phyloP scores from a whole-genome alignment of 768 basidiomycete species.

The Steccherinum ochraceum region DNA sequence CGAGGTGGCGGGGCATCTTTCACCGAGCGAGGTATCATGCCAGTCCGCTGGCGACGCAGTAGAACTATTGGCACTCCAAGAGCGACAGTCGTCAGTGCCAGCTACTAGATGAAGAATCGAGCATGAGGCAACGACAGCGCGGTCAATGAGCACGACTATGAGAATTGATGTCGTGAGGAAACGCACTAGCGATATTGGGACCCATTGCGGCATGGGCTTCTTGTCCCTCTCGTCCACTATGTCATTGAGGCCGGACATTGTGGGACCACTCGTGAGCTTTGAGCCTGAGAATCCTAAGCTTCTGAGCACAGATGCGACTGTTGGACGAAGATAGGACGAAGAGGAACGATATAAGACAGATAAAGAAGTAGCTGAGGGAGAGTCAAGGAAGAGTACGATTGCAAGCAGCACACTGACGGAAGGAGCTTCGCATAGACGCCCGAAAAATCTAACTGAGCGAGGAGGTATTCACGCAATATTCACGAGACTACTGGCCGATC shows the following conservation, averaged over 20 bases:
- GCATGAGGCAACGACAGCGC: too few species aligned
- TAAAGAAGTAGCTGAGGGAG: background rate
- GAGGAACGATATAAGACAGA: too few species aligned
- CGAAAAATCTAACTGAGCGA: too few species aligned
- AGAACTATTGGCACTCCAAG: conserved; percentile 24
- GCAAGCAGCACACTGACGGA: background rate
- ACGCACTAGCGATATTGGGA: conserved; percentile 25
- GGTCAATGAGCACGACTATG: too few species aligned
- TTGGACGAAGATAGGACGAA: too few species aligned
- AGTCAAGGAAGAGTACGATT: background rate
- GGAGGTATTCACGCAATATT: too few species aligned
- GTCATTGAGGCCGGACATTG: background rate
- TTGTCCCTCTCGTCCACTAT: background rate
- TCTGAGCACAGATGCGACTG: too few species aligned
- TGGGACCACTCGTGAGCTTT: too few species aligned
- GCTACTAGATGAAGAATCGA: conserved; percentile 17
- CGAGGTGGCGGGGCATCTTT: conserved; percentile 14
- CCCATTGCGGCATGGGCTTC: conserved; percentile 21
- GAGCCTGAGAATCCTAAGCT: too few species aligned
- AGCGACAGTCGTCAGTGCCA: conserved; percentile 25
- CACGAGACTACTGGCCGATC: too few species aligned
- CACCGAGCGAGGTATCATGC: conserved; percentile 8
- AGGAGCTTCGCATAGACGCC: too few species aligned
- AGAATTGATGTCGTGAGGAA: background rate
- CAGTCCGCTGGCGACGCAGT: conserved; percentile 21